Base-by-base conservation (phyloP, 2,329 filamentous ascomycete genomes). In the Colletotrichum endophyticum region DNA sequence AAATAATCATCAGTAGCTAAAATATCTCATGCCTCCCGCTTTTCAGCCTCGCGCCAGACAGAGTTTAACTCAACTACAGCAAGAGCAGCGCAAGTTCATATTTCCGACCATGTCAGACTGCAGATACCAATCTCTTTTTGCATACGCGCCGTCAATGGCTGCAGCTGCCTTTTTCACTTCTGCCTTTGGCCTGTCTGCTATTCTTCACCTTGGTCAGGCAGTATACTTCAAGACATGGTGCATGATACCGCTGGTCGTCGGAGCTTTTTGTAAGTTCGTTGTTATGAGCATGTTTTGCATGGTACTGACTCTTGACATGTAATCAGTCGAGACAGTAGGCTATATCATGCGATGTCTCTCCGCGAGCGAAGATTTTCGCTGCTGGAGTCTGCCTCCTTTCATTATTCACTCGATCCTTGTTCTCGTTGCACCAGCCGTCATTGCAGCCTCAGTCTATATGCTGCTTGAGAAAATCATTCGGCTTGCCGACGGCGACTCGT, bases 361-460 rank as follows among this genome's bases (percentile, higher is more conserved):
- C 15, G 62, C 62, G 19, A 25, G n/a, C 30, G 62, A 66, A 66
- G 2, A 49, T 1, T 9, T 49, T 3, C 1, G 32, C 22, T 66
- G 62, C 62, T 66, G 62, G 62, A 66, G 34, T 22, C 34, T 66
- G 8, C 62, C 62, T 8, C 32, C 62, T 8, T 66, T 66, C 22
- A 39, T 66, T 22, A 11, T 28, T 8, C 62, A 66, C 8, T 44
- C 19, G 0, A 8, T 44, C 8, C 27, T 66, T 34, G 34, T 66
- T 19, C 28, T 68, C n/a, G 12, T 68, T 25, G 36, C 66, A 19
- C 66, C 44, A 9, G 66, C 66, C 16, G 12, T 57, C 12, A 56
- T 68, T 3, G 66, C 66, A 68, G 66, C 66, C 27, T 68, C 66
- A 32, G 19, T 68, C 6, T 68, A 68, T 32, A 68, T 68, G 66